These are phyloP conservation scores for Cercospora nicotianae DNA, from an alignment of 2,329 filamentous ascomycete species.

Conservation along the genomic window DNA sequence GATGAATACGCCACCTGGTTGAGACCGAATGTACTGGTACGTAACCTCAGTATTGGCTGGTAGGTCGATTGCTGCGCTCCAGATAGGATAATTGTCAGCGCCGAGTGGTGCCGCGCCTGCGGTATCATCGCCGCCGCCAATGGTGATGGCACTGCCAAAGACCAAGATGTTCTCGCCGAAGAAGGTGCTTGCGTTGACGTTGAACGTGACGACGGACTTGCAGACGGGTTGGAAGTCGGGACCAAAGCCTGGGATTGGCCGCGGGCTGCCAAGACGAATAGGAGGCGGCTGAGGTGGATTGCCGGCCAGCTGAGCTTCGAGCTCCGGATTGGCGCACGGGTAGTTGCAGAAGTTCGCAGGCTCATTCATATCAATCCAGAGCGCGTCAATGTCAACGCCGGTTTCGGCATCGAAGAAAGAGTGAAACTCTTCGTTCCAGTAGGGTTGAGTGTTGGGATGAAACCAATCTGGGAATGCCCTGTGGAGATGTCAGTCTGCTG, in stretches of 20 bases:
- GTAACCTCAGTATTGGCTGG: slow-evolving; percentile 36
- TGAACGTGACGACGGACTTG: slow-evolving; percentile 37
- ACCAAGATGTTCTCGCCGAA: slow-evolving; percentile 40
- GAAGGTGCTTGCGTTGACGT: slow-evolving; percentile 38
- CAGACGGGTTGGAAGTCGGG: slow-evolving; percentile 62
- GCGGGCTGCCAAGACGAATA: slow-evolving; percentile 60
- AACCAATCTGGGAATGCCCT: slow-evolving; percentile 65
- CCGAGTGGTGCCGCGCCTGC: slow-evolving; percentile 33
- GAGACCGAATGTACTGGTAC: slow-evolving; percentile 37
- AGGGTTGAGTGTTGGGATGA: slow-evolving; percentile 60
- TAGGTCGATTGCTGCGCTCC: slow-evolving; percentile 38
- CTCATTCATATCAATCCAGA: slow-evolving; percentile 70
- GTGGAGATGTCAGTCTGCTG: not conserved
- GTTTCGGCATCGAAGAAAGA: slow-evolving; percentile 62
- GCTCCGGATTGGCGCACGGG: slow-evolving; percentile 42
- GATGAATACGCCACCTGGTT: slow-evolving; percentile 37
- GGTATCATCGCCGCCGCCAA: slow-evolving; percentile 33
- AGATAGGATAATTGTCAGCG: slow-evolving; percentile 39
- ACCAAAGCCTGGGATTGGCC: slow-evolving; percentile 68
- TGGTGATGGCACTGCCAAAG: slow-evolving; percentile 37
- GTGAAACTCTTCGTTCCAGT: slow-evolving; percentile 69
- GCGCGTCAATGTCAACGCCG: slow-evolving; percentile 72
- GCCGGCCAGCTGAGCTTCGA: slow-evolving; percentile 41
- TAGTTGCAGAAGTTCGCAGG: slow-evolving; percentile 56
- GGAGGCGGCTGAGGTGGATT: slow-evolving; percentile 63